Percentiles rank a stretch among this genome's conserved stretches.
These are phyloP conservation scores for Kazachstania bromeliacearum DNA, from an alignment of 805 yeast genomes.

Conservation along the genomic window DNA sequence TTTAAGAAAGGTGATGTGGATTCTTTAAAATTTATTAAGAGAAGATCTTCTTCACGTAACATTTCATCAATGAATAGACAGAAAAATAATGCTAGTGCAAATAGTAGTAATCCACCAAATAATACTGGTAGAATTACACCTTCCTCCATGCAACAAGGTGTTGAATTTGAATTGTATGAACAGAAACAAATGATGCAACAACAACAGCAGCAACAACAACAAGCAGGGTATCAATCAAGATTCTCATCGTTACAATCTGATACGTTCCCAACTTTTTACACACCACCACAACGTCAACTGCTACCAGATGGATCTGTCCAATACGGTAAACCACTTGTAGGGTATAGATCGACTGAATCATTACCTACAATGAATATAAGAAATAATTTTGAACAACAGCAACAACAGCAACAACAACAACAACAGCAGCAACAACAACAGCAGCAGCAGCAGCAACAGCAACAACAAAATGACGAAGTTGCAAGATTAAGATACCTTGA, in stretches of 20 bases:
- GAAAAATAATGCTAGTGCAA: slow-evolving; percentile 5
- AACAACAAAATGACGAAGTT: neutral
- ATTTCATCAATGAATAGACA: slow-evolving; percentile 14
- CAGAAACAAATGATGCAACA: neutral
- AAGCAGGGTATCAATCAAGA: neutral
- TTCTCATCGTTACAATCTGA: slow-evolving; percentile 1
- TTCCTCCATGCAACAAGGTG: neutral
- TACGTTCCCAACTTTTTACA: neutral
- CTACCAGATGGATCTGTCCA: slow-evolving; percentile 4
- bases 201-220: neutral
- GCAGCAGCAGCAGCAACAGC: too few relatives aligned
- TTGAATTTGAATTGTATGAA: neutral
- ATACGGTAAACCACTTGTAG: neutral
- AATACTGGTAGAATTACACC: slow-evolving; percentile 1
- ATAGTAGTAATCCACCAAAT: slow-evolving; percentile 2
- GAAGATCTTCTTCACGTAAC: slow-evolving; percentile 49
- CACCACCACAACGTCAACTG: slow-evolving; percentile 1
- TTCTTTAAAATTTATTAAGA: slow-evolving; percentile 61
- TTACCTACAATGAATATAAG: neutral
- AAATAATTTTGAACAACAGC: neutral
- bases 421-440: too few relatives aligned
- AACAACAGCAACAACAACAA: too few relatives aligned
- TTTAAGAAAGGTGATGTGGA: slow-evolving; percentile 78
- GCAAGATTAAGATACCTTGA: neutral
- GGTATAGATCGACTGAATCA: slow-evolving; percentile 1